phyloP scores from a whole-genome alignment of 192 early-diverging fungal species.

The Backusella luteola region DNA sequence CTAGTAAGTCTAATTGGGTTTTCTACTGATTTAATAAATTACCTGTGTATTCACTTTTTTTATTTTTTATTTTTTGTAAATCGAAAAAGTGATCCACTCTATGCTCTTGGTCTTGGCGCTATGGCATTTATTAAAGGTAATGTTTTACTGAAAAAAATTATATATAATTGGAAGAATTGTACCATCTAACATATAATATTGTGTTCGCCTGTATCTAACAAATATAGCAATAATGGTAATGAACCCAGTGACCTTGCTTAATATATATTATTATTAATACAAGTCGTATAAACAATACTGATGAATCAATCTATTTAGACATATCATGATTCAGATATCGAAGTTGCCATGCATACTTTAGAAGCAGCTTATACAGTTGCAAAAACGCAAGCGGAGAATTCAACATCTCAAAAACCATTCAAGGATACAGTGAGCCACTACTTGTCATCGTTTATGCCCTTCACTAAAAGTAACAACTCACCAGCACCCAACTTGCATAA shows the following conservation, averaged over 20 bases:
- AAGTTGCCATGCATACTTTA: slow-evolving; percentile 40
- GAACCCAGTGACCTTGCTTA: background rate
- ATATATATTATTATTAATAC: background rate
- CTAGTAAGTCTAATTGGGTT: slow-evolving; percentile 2
- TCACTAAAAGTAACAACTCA: background rate
- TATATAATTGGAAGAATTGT: background rate
- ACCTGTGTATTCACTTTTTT: background rate
- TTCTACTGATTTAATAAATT: too few relatives aligned
- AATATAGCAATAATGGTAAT: slow-evolving; percentile 24
- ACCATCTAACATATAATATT: background rate
- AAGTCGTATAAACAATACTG: background rate
- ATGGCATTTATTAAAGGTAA: slow-evolving; percentile 51
- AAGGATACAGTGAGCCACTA: slow-evolving; percentile 30
- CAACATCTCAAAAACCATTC: slow-evolving; percentile 22
- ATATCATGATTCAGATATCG: slow-evolving; percentile 41
- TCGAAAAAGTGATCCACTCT: slow-evolving; percentile 39
- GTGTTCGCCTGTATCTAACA: background rate
- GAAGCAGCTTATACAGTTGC: slow-evolving; percentile 38
- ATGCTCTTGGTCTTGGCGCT: slow-evolving; percentile 43
- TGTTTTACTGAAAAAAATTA: background rate
- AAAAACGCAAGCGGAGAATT: slow-evolving; percentile 39
- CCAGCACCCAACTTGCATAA: background rate
- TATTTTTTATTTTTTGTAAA: background rate
- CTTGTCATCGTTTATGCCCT: slow-evolving; percentile 33
- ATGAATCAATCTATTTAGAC: slow-evolving; percentile 32